Evolutionary conservation across 1,284 basidiomycete species (phyloP).

Genomic region (Irpex rosettiformis): DNA sequence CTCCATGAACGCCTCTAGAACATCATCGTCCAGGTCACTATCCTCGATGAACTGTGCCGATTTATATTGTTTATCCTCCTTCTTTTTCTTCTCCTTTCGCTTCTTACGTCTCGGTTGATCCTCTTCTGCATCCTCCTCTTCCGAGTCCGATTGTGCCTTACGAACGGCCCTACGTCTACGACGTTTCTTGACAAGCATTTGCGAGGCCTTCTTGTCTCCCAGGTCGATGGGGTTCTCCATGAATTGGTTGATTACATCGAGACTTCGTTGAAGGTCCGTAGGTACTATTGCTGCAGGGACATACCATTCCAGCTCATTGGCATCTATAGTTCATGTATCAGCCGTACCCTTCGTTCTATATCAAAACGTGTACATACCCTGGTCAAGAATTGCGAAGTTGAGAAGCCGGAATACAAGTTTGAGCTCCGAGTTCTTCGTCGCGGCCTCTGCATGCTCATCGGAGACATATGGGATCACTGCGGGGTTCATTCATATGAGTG

Average conservation of each 20-base stretch:
- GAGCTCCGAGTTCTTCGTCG: slow-evolving; percentile 72
- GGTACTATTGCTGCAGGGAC: slow-evolving; percentile 68
- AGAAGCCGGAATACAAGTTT: slow-evolving; percentile 80
- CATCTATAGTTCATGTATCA: slow-evolving; percentile 42
- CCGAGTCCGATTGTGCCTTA: slow-evolving; percentile 43
- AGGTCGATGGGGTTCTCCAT: slow-evolving; percentile 73
- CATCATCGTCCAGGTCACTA: slow-evolving; percentile 77
- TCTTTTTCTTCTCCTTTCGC: slow-evolving; percentile 49
- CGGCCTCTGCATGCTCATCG: slow-evolving; percentile 73
- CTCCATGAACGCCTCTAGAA: slow-evolving; percentile 77
- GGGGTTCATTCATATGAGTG: neutral
- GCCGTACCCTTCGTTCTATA: too few species aligned
- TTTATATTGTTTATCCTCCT: slow-evolving; percentile 78
- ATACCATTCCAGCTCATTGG: slow-evolving; percentile 76
- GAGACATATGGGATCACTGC: slow-evolving; percentile 72
- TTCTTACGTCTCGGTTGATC: slow-evolving; percentile 43
- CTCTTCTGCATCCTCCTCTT: slow-evolving; percentile 35
- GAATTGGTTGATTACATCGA: slow-evolving; percentile 75
- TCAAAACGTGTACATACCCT: too few species aligned
- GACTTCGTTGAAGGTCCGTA: slow-evolving; percentile 56
- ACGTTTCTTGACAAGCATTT: slow-evolving; percentile 65
- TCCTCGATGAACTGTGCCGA: slow-evolving; percentile 89
- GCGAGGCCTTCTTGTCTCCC: slow-evolving; percentile 65
- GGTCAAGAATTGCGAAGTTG: slow-evolving; percentile 58
- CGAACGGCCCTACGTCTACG: slow-evolving; percentile 43